Evolutionary conservation across 164 flowering plant genomes (phyloP), one percentile per base, ranked within the genome.

Genomic region (Dillenia suffruticosa): DNA sequence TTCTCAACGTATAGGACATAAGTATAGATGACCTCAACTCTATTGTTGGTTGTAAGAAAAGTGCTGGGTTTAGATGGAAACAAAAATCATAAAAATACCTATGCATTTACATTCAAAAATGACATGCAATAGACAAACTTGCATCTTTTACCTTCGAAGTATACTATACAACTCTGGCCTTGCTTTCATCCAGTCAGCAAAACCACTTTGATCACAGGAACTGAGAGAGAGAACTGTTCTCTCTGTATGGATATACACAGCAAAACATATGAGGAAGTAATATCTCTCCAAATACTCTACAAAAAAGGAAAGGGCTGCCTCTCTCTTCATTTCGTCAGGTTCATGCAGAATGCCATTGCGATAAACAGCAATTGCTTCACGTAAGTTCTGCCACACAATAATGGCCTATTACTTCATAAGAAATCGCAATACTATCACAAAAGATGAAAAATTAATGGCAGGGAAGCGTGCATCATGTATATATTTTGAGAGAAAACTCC

Each of bases 121-220:
- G 22, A 19, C 22, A 19, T 19, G 22, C 1, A 19, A 19, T 19
- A 19, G 1, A 19, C 22, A 19, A 19, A 19, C 22, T 19, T 19
- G 22, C 22, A 19, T 19, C 22, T 19, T 49, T 63, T 74, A 93
- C 98, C 98, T 88, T 75, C 97, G 96, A 63, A 93, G 82, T 55
- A 93, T 90, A 69, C 96, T 93, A 77, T 93, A 93, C 57, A 93
- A 83, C 68, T 93, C 98, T 47, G 98, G 97, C 74, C 98, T 84
- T 17, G 93, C 92, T 81, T 70, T 87, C 98, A 93, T 93, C 98
- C 98, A 93, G 48, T 90, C 90, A 67, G 89, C 73, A 78, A 93
- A 93, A 77, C 83, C 83, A 70, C 74, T 76, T 61, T 76, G 85
- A 69, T 70, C 73, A 67, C 70, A 67, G 15, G 84, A 77, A 72